Evolutionary conservation across 495 filamentous ascomycete species (phyloP).

Genomic region (Diplogelasinospora grovesii): DNA sequence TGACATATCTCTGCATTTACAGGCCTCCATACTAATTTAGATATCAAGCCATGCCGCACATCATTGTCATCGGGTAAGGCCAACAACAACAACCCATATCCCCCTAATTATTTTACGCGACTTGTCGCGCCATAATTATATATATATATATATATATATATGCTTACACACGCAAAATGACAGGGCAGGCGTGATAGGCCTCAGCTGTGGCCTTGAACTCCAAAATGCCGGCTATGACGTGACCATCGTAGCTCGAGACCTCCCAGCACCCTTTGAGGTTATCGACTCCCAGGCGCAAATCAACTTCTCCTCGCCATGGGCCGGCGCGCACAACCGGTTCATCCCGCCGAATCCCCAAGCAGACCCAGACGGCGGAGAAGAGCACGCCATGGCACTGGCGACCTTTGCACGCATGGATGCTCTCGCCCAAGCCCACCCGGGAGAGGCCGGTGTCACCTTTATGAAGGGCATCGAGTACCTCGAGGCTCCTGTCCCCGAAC

Average conservation of each 20-base stretch:
- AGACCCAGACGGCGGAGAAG: constrained; percentile 23
- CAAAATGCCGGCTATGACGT: constrained; percentile 41
- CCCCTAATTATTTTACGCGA: too few species aligned
- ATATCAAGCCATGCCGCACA: too few species aligned
- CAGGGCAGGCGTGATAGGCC: constrained; percentile 55
- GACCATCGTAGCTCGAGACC: constrained; percentile 51
- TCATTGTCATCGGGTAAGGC: constrained; percentile 1
- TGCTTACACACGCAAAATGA: neutral
- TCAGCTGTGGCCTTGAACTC: constrained; percentile 46
- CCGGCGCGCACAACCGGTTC: constrained; percentile 56
- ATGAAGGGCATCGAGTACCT: constrained; percentile 55
- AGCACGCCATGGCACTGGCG: constrained; percentile 42
- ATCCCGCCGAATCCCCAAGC: constrained; percentile 32
- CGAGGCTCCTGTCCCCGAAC: constrained; percentile 35
- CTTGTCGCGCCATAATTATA: too few species aligned
- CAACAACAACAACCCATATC: too few species aligned
- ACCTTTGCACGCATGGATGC: constrained; percentile 48
- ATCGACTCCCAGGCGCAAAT: constrained; percentile 37
- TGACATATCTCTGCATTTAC: too few species aligned
- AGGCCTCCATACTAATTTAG: too few species aligned
- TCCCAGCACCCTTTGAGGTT: constrained; percentile 42
- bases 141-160: too few species aligned
- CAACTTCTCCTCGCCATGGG: constrained; percentile 61
- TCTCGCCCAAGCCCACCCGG: constrained; percentile 33
- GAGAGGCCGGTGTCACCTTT: constrained; percentile 45